Conservation (phyloP, 805 yeast genomes). For the Peterozyma xylosa region DNA sequence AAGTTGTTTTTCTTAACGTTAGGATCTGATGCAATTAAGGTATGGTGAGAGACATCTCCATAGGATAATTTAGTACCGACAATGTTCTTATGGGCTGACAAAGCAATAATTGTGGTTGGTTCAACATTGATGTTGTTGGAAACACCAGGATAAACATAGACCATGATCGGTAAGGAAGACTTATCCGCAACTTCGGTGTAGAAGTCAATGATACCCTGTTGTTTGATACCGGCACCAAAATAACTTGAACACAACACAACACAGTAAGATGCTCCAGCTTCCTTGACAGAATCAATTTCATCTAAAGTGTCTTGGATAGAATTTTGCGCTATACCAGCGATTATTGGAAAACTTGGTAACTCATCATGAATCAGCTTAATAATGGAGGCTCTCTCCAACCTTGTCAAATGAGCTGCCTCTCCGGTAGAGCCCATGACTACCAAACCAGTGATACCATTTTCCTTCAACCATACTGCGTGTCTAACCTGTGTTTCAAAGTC, state of each 20-base stretch:
- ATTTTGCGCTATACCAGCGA: conserved; percentile 44
- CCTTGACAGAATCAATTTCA: conserved; percentile 26
- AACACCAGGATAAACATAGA: conserved; percentile 46
- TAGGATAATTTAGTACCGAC: conserved; percentile 48
- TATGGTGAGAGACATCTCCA: conserved; percentile 40
- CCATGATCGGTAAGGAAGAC: conserved; percentile 32
- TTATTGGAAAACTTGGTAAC: conserved; percentile 31
- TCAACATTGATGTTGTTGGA: conserved; percentile 30
- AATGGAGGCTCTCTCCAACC: conserved; percentile 32
- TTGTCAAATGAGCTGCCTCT: conserved; percentile 43
- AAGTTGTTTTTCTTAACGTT: conserved; percentile 31
- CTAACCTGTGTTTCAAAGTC: conserved; percentile 37
- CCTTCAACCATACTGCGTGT: conserved; percentile 34
- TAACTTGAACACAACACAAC: conserved; percentile 38
- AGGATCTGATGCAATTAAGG: conserved; percentile 34
- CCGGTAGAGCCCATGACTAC: conserved; percentile 50
- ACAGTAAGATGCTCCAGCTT: conserved; percentile 31
- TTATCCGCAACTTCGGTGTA: conserved; percentile 34
- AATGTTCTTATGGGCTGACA: conserved; percentile 37
- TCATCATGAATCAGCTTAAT: conserved; percentile 25
- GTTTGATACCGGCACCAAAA: conserved; percentile 37
- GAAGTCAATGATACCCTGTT: conserved; percentile 39
- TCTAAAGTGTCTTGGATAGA: conserved; percentile 35
- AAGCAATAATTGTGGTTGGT: conserved; percentile 29
- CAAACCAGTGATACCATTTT: conserved; percentile 39